phyloP scores from a whole-genome alignment of 1,139 yeast genomes.

The Candida tropicalis region DNA sequence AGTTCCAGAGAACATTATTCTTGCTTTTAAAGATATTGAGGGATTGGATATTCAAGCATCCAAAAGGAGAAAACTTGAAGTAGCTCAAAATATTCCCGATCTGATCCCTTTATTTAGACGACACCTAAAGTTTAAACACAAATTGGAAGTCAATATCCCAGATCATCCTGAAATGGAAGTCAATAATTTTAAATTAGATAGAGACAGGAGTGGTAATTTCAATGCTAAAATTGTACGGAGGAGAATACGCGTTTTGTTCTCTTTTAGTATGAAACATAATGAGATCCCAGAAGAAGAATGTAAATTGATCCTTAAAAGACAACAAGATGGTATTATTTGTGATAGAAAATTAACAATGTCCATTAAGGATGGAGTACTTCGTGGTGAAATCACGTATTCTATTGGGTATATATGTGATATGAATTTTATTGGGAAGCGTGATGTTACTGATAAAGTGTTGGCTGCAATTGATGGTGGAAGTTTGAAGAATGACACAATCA shows the following conservation, averaged over 20 bases:
- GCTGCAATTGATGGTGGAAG: constrained; percentile 3
- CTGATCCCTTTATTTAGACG: constrained; percentile 4
- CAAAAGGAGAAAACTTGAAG: constrained; percentile 4
- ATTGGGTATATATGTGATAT: constrained; percentile 13
- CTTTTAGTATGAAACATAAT: neutral
- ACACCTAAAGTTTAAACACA: neutral
- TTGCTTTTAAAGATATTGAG: neutral
- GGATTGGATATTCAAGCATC: neutral
- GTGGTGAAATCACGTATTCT: constrained; percentile 11
- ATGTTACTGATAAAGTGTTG: constrained; percentile 7
- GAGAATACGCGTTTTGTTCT: neutral
- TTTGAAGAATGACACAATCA: constrained; percentile 16
- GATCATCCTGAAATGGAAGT: neutral
- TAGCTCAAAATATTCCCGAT: neutral
- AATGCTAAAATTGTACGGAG: neutral
- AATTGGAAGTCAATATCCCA: neutral
- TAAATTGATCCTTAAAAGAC: neutral
- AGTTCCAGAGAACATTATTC: neutral
- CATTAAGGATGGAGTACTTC: constrained; percentile 9
- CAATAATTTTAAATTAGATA: neutral
- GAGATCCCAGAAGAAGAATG: neutral
- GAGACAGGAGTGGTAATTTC: neutral
- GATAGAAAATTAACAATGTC: constrained; percentile 9
- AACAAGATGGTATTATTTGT: constrained; percentile 8
- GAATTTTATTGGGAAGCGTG: constrained; percentile 6